phyloP scores from a whole-genome alignment of 1,139 yeast species.

The Kodamaea derodonti region DNA sequence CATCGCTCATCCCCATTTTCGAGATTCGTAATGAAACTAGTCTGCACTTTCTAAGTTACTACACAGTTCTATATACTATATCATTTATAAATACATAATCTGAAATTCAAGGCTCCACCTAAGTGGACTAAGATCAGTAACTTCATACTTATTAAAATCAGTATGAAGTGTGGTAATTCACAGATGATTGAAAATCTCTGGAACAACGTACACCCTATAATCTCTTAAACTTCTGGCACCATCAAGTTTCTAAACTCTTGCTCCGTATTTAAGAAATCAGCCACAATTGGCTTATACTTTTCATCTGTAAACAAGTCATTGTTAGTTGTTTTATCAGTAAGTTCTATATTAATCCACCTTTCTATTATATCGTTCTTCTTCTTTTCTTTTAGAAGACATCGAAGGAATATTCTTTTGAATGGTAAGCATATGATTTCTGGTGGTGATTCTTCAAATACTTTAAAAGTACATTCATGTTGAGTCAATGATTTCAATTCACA shows the following conservation, averaged over 20 bases:
- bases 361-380: constrained; percentile 19
- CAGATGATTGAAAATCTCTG: too few relatives aligned
- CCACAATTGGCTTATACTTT: constrained; percentile 25
- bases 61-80: too few relatives aligned
- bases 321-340: constrained; percentile 39
- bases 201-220: too few relatives aligned
- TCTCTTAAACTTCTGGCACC: too few relatives aligned
- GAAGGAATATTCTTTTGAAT: constrained; percentile 48
- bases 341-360: constrained; percentile 41
- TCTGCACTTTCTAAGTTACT: too few relatives aligned
- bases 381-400: constrained; percentile 38
- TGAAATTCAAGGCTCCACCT: too few relatives aligned
- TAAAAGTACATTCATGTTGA: constrained; percentile 50
- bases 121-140: too few relatives aligned
- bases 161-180: too few relatives aligned
- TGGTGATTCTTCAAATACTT: constrained; percentile 23
- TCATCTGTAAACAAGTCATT: constrained; percentile 22
- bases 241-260: constrained; percentile 32
- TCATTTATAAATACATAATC: too few relatives aligned
- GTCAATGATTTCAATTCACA: constrained; percentile 43
- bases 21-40: too few relatives aligned
- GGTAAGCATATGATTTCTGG: constrained; percentile 51
- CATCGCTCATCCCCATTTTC: too few relatives aligned
- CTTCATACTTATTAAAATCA: too few relatives aligned
- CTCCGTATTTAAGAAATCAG: constrained; percentile 38